Base-by-base conservation (phyloP, 1,139 yeast species). In the Hanseniaspora sp. region DNA sequence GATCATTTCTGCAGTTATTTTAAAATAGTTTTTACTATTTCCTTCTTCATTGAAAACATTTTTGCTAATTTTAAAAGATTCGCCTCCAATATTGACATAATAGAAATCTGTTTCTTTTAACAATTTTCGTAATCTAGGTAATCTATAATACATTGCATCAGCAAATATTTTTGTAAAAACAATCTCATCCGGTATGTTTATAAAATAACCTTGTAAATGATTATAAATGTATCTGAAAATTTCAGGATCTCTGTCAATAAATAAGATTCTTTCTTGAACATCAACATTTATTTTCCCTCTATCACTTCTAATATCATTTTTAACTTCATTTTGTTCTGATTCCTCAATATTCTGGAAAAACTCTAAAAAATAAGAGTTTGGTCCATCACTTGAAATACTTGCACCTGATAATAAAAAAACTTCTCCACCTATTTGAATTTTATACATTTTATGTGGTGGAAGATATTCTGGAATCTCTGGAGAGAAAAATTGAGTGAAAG, bases 181-280 rank as follows among this genome's bases (percentile, higher is more conserved):
- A 48, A 71, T 74, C 55, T 82, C 94, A 59, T 76, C 71, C 7
- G 72, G 70, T 12, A 86, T 73, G 39, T 74, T 71, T 30, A 86
- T 69, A 58, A 78, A 75, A 63, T 88, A 88, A 0, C 94, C 94
- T 67, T 86, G 95, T 37, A 88, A 68, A 69, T 88, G 95, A 56
- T 71, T 64, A 60, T 78, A 78, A 35, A 88, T 83, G 58, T 74
- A 71, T 54, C 79, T 78, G 66, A 88, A 88, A 0, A 85, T 76
- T 4, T 66, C 71, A 0, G 95, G 84, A n/a, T 83, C 81, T 46
- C 96, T 69, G 66, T 88, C 96, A 52, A 88, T 78, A 61, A 79
- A 80, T n/a, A 86, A 66, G 0, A 74, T 46, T 76, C 77, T 28
- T 71, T 73, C 23, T 63, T 64, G 60, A 15, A 74, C 74, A 2